Percentiles rank a stretch among this genome's conserved stretches.
Evolutionary conservation across 306 rosid genomes (phyloP).

Genomic region (Begonia masoniana): DNA sequence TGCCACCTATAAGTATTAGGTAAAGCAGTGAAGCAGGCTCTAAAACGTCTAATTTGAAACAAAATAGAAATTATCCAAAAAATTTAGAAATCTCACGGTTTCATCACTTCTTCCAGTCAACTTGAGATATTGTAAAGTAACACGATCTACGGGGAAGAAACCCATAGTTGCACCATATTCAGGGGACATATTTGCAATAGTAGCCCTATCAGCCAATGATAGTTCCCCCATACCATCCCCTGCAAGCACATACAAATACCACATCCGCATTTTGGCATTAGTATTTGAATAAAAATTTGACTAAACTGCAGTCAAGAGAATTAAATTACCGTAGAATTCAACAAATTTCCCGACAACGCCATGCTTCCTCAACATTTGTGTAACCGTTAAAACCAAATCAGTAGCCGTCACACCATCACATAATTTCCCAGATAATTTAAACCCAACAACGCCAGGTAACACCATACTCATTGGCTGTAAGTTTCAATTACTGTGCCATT

Average conservation of each 20-base stretch:
- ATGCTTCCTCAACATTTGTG: constrained; percentile 1
- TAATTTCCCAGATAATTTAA: constrained; percentile 7
- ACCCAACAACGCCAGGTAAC: constrained; percentile 15
- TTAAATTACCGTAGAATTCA: background rate
- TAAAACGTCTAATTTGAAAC: too few species aligned
- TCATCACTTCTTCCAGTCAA: constrained; percentile 7
- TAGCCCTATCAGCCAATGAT: constrained; percentile 6
- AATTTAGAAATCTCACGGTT: background rate
- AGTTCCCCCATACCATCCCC: constrained; percentile 1
- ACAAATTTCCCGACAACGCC: constrained; percentile 1
- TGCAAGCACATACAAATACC: background rate
- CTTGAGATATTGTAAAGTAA: constrained; percentile 1
- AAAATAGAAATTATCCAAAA: too few species aligned
- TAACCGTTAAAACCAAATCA: constrained; percentile 6
- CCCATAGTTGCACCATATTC: constrained; percentile 8
- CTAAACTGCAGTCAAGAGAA: background rate
- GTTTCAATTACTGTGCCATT: background rate
- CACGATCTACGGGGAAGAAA: constrained; percentile 6
- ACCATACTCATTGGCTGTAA: constrained; percentile 16
- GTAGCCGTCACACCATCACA: constrained; percentile 10
- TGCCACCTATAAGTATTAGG: background rate
- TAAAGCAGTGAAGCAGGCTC: too few species aligned
- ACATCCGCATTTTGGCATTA: background rate
- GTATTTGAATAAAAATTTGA: background rate
- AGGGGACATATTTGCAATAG: constrained; percentile 3